Percentiles rank a stretch among this genome's conserved stretches.
Conservation (phyloP, 2,329 filamentous ascomycete genomes). For the Trichoderma sp. region DNA sequence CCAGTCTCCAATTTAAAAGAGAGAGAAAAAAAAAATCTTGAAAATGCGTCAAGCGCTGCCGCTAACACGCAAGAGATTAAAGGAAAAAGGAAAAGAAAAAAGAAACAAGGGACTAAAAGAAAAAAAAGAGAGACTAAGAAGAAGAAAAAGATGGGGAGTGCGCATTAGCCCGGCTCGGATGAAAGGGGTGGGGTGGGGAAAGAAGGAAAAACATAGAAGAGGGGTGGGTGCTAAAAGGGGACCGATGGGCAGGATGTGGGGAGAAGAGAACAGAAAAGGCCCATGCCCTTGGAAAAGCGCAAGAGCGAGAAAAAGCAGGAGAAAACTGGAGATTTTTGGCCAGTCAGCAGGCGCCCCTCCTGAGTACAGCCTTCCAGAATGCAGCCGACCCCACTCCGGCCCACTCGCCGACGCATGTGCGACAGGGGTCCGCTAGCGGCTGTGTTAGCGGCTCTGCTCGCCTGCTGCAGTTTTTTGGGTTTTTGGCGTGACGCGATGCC, state of each 20-base stretch:
- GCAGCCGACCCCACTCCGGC: slow-evolving; percentile 32
- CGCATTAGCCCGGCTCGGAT: not conserved
- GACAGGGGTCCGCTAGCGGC: slow-evolving; percentile 39
- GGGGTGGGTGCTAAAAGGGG: slow-evolving; percentile 12
- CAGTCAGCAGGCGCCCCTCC: slow-evolving; percentile 30
- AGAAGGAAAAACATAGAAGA: not conserved
- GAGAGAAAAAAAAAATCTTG: not conserved
- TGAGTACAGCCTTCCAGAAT: slow-evolving; percentile 30
- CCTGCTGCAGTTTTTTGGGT: slow-evolving; percentile 18
- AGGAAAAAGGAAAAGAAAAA: not conserved
- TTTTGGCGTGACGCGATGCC: slow-evolving; percentile 26
- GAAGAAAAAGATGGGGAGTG: slow-evolving; percentile 2
- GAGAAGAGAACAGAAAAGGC: not conserved
- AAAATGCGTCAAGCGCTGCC: not conserved
- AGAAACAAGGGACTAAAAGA: not conserved
- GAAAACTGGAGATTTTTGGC: slow-evolving; percentile 23
- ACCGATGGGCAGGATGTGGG: slow-evolving; percentile 6
- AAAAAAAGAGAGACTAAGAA: not conserved
- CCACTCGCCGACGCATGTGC: slow-evolving; percentile 38
- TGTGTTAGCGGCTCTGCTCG: slow-evolving; percentile 37
- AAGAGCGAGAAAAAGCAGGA: not conserved
- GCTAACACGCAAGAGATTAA: not conserved
- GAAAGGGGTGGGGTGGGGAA: slow-evolving; percentile 7
- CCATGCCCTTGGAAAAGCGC: slow-evolving; percentile 16
- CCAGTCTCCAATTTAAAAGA: not conserved